A percentile compares a stretch with the other conserved stretches of the same genome.
Conservation (phyloP, 306 rosid species). For the Quercus engelmannii region DNA sequence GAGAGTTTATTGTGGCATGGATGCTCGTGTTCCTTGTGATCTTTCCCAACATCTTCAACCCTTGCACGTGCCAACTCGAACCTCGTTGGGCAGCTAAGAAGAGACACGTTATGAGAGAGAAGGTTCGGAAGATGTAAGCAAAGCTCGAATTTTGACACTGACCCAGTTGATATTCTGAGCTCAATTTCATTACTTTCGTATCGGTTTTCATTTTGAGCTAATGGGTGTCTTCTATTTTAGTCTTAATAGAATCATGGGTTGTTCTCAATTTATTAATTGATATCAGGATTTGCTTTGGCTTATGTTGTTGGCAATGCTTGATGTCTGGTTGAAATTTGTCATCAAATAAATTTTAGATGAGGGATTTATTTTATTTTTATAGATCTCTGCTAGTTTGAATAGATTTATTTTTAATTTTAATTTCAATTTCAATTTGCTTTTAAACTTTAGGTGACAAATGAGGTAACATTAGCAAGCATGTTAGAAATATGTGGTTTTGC, state of each 20-base stretch:
- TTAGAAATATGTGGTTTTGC: not conserved
- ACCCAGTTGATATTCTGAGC: not conserved
- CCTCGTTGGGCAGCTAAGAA: constrained; percentile 54
- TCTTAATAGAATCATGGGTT: not conserved
- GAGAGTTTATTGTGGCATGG: constrained; percentile 36
- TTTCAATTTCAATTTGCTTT: not conserved
- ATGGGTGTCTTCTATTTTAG: not conserved
- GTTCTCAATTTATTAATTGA: not conserved
- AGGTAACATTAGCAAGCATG: not conserved
- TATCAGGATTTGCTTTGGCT: not conserved
- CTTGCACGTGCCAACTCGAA: constrained; percentile 31
- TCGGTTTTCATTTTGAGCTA: not conserved
- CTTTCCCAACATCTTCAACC: constrained; percentile 27
- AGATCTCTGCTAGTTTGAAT: not conserved
- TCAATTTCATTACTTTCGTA: not conserved
- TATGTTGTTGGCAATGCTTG: not conserved
- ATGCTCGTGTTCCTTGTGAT: constrained; percentile 44
- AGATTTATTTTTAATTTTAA: not conserved
- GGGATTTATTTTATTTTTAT: not conserved
- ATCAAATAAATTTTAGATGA: not conserved
- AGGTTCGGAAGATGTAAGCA: constrained; percentile 78
- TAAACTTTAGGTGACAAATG: not conserved
- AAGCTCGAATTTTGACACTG: not conserved
- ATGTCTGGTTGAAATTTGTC: not conserved
- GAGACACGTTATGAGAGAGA: constrained; percentile 67